A percentile compares a stretch with the other conserved stretches of the same genome.
These are phyloP conservation scores for Pleurotus sapidus DNA, from an alignment of 768 basidiomycete genomes.

Conservation along the genomic window DNA sequence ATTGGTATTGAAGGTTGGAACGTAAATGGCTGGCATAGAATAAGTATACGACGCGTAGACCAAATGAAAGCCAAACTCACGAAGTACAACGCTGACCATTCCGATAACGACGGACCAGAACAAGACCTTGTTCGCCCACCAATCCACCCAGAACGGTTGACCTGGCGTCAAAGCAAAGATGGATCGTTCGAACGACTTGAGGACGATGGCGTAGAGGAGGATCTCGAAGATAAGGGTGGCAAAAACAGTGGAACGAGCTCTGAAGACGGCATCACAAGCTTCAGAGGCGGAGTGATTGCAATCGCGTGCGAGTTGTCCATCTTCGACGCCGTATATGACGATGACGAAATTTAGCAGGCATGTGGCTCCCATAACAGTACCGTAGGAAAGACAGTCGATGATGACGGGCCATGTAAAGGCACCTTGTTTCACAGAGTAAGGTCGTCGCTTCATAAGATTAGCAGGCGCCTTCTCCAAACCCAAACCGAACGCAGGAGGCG, in stretches of 20 bases:
- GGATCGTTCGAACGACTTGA: constrained; percentile 38
- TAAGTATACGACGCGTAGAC: not conserved
- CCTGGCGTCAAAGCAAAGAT: constrained; percentile 33
- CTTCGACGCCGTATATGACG: constrained; percentile 30
- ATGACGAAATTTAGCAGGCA: constrained; percentile 32
- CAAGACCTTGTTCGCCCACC: constrained; percentile 31
- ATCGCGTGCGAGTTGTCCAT: constrained; percentile 25
- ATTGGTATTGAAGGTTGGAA: constrained; percentile 31
- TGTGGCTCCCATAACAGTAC: constrained; percentile 32
- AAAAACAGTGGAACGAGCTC: constrained; percentile 34
- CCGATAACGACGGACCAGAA: constrained; percentile 31
- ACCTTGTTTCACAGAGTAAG: constrained; percentile 34
- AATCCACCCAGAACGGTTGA: constrained; percentile 28
- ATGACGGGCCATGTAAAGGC: constrained; percentile 37
- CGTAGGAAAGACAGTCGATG: constrained; percentile 33
- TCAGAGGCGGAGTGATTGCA: constrained; percentile 27
- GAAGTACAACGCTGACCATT: constrained; percentile 34
- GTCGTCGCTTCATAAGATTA: constrained; percentile 48
- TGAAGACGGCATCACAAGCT: constrained; percentile 27
- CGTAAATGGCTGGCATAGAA: constrained; percentile 28
- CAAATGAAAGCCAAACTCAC: constrained; percentile 19
- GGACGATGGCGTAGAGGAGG: constrained; percentile 30
- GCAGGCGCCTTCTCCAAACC: constrained; percentile 45
- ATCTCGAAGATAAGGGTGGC: constrained; percentile 36
- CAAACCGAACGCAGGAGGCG: constrained; percentile 54